A percentile compares a stretch with the other conserved stretches of the same genome.
Evolutionary conservation across 306 rosid species (phyloP).

Genomic region (Cucumis cinereus): DNA sequence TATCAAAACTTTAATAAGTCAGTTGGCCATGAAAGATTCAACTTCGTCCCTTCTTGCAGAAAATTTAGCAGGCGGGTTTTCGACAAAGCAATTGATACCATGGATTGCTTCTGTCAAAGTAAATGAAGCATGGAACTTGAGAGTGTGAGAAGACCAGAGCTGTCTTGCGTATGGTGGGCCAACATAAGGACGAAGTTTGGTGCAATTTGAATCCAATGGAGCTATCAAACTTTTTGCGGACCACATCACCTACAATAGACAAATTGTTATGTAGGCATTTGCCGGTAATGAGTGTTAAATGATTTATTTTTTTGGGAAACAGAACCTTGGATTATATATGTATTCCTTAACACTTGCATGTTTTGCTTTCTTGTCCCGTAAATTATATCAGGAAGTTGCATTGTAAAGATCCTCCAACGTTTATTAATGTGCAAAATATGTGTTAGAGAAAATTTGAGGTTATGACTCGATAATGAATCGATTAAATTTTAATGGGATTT

Average conservation of each 20-base stretch:
- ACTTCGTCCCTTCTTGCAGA: not conserved
- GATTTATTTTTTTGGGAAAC: slow-evolving; percentile 11
- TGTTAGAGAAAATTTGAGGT: not conserved
- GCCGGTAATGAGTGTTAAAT: slow-evolving; percentile 6
- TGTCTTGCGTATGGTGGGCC: slow-evolving; percentile 8
- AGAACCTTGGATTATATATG: slow-evolving; percentile 5
- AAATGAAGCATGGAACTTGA: slow-evolving; percentile 4
- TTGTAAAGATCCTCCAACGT: not conserved
- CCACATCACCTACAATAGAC: slow-evolving; percentile 21
- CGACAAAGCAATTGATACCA: not conserved
- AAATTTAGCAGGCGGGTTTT: not conserved
- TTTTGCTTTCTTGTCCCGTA: slow-evolving; percentile 1
- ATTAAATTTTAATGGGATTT: not conserved
- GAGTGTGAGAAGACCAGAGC: not conserved
- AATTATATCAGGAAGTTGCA: slow-evolving; percentile 6
- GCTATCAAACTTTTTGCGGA: slow-evolving; percentile 13
- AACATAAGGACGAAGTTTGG: slow-evolving; percentile 16
- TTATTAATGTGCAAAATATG: not conserved
- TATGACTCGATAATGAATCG: not conserved
- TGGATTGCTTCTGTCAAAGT: not conserved
- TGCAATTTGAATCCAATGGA: slow-evolving; percentile 16
- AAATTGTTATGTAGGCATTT: slow-evolving; percentile 9
- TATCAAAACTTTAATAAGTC: not conserved
- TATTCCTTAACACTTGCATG: not conserved
- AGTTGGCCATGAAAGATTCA: not conserved